Evolutionary conservation across 2,329 filamentous ascomycete species (phyloP).

Genomic region (Colletotrichum sojae): DNA sequence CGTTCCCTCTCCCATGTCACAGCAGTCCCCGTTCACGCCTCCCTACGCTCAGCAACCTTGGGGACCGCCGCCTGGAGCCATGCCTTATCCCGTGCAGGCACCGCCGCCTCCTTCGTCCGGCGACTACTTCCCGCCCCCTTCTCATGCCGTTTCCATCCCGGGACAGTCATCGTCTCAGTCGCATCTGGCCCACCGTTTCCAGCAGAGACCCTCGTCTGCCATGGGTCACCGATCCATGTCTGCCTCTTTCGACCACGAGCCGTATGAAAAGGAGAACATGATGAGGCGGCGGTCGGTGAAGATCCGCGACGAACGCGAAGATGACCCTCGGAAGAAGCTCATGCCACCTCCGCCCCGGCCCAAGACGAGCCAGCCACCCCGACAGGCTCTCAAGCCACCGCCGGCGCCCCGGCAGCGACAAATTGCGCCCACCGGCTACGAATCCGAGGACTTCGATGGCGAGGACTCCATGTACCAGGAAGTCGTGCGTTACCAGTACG

Average conservation of each 20-base stretch:
- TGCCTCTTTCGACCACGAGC: constrained; percentile 53
- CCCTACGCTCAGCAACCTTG: constrained; percentile 29
- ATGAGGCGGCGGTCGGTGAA: constrained; percentile 59
- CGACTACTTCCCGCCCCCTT: constrained; percentile 39
- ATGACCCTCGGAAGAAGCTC: constrained; percentile 59
- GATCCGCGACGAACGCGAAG: constrained; percentile 57
- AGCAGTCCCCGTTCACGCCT: constrained; percentile 29
- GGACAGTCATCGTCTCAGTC: constrained; percentile 39
- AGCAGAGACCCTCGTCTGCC: constrained; percentile 52
- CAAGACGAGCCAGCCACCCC: constrained; percentile 44
- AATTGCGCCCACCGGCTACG: constrained; percentile 47
- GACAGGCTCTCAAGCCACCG: constrained; percentile 47
- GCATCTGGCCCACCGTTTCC: constrained; percentile 36
- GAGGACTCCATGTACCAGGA: constrained; percentile 57
- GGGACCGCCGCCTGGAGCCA: constrained; percentile 23
- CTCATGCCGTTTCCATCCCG: constrained; percentile 45
- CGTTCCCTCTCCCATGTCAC: constrained; percentile 13
- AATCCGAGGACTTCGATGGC: constrained; percentile 56
- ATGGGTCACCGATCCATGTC: constrained; percentile 55
- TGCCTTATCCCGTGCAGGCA: constrained; percentile 28
- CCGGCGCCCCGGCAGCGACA: constrained; percentile 44
- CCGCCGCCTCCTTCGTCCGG: constrained; percentile 4
- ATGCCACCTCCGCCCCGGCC: constrained; percentile 61
- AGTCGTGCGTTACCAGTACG: constrained; percentile 52
- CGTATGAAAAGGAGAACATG: constrained; percentile 57